Conservation (phyloP, 1,284 basidiomycete species). For the Trichosporon faecale region DNA sequence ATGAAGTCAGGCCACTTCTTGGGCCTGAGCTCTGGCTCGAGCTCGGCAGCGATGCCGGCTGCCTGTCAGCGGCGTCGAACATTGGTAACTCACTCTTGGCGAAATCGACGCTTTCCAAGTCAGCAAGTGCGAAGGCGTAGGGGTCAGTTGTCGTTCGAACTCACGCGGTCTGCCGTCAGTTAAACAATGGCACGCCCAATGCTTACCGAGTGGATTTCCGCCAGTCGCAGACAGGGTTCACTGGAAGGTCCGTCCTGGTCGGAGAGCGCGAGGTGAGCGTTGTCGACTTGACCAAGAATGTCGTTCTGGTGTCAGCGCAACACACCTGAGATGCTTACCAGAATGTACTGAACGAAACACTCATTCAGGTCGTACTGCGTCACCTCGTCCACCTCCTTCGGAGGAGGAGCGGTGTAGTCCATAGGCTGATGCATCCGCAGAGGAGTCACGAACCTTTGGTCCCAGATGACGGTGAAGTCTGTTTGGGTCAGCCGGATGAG, state of each 20-base stretch:
- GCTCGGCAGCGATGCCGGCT: slow-evolving; percentile 46
- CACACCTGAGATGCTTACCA: slow-evolving; percentile 22
- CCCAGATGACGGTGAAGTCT: slow-evolving; percentile 53
- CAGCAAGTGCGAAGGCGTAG: neutral
- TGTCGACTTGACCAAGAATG: slow-evolving; percentile 49
- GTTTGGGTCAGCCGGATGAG: neutral
- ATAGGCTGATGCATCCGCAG: slow-evolving; percentile 39
- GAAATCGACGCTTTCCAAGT: slow-evolving; percentile 44
- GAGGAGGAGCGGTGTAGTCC: slow-evolving; percentile 46
- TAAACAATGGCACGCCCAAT: accelerated
- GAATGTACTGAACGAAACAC: slow-evolving; percentile 48
- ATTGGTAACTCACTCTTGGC: slow-evolving; percentile 44
- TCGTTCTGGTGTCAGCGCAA: slow-evolving; percentile 35
- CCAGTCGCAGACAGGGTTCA: slow-evolving; percentile 31
- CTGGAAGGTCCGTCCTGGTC: slow-evolving; percentile 30
- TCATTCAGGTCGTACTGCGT: slow-evolving; percentile 48
- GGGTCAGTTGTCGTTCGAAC: slow-evolving; percentile 7
- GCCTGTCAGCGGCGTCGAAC: neutral
- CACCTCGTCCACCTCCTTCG: slow-evolving; percentile 38
- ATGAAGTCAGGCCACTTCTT: slow-evolving; percentile 51
- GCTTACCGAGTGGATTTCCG: slow-evolving; percentile 45
- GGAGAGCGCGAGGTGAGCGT: slow-evolving; percentile 46
- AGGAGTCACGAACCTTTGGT: slow-evolving; percentile 41
- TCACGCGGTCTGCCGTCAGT: slow-evolving; percentile 42
- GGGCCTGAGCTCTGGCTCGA: slow-evolving; percentile 33